Base-by-base conservation (phyloP, 257 asterid species). In the Lithospermum erythrorhizon region DNA sequence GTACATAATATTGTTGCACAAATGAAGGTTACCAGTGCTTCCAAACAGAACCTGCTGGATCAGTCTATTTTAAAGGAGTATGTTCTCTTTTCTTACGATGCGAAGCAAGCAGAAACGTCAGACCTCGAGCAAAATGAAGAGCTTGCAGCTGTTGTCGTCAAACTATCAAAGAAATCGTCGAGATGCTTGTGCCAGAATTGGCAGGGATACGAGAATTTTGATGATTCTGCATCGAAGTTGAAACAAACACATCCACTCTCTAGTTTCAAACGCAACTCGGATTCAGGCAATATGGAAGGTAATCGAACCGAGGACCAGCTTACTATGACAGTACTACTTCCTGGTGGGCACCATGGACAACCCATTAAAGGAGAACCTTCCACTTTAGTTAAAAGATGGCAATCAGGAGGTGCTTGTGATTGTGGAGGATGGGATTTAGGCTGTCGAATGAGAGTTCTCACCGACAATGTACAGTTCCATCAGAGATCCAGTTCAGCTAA, bases 381-480 rank as follows among this genome's bases (percentile, higher is more conserved):
- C 0, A 81, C 97, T 0, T 75, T 93, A 59, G 76, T 89, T 53
- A 73, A 73, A 68, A 74, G 99, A 61, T 88, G 97, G 97, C 79
- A 71, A 77, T 81, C 87, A 45, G 83, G 91, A 48, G 99, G 97
- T 72, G 69, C 65, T 9, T 93, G 99, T 71, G 99, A 93, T 71
- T 93, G 99, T 73, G 99, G 95, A 67, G 99, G 99, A 25, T 93
- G 99, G 99, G 99, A 93, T 64, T 75, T 83, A 2, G 99, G 99
- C 65, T 93, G 99, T 90, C 86, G 83, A 81, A 82, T 93, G 52
- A 79, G 77, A 59, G 59, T 93, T 55, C 96, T 93, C 21, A 32
- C 74, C 25, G 78, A 84, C 48, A 63, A 41, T 65, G 75, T 23
- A 72, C 73, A 69, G 69, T 52, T 54, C 49, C 18, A 11, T 13